Conservation (phyloP, 2,329 filamentous ascomycete genomes). For the Drechslerella dactyloides region DNA sequence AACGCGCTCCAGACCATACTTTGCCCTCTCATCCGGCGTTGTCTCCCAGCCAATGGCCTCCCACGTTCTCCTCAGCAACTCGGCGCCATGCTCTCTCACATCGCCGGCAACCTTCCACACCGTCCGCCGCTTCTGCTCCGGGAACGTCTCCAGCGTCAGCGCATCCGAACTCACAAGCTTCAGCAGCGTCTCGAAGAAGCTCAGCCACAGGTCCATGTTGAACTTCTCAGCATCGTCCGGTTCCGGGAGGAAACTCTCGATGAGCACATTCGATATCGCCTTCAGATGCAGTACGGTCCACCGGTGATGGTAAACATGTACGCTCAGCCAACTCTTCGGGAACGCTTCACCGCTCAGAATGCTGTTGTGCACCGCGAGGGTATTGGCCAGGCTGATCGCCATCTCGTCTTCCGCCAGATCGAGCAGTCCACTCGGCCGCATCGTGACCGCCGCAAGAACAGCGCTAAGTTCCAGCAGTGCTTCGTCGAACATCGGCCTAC, state of each 20-base stretch:
- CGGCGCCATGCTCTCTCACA: constrained; percentile 87
- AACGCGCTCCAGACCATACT: constrained; percentile 81
- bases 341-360: constrained; percentile 89
- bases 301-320: constrained; percentile 90
- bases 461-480: constrained; percentile 86
- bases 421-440: constrained; percentile 74
- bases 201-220: constrained; percentile 90
- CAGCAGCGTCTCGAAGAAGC: constrained; percentile 87
- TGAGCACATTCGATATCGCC: constrained; percentile 77
- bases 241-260: constrained; percentile 83
- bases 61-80: constrained; percentile 84
- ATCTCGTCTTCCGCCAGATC: constrained; percentile 77
- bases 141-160: constrained; percentile 90
- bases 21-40: constrained; percentile 74
- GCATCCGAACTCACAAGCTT: constrained; percentile 88
- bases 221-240: constrained; percentile 91
- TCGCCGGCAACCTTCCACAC: constrained; percentile 99
- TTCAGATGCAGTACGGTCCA: constrained; percentile 85
- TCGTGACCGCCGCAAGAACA: constrained; percentile 80
- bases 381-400: constrained; percentile 75
- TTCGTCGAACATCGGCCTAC: constrained; percentile 76
- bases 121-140: constrained; percentile 91
- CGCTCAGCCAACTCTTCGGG: constrained; percentile 85
- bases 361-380: constrained; percentile 83
- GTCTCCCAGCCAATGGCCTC: constrained; percentile 97